These are phyloP conservation scores for Diaporthe longicolla DNA, from an alignment of 2,329 filamentous ascomycete genomes.

Conservation along the genomic window DNA sequence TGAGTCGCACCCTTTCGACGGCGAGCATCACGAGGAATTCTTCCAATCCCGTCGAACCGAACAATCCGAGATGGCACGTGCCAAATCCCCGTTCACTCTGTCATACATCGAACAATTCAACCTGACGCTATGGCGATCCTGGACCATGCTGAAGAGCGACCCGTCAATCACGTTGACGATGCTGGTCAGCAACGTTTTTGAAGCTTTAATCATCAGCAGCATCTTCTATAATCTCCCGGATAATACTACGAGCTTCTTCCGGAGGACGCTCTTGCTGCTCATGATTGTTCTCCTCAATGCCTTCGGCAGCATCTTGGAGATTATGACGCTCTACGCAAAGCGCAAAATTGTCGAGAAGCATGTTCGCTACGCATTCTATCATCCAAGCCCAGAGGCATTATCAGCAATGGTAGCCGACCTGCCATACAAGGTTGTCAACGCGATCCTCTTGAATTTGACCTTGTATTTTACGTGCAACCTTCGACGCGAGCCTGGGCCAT, in stretches of 20 bases:
- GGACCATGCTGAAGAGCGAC: conserved; percentile 81
- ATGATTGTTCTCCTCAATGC: conserved; percentile 90
- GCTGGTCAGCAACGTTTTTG: conserved; percentile 79
- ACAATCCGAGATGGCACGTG: conserved; percentile 71
- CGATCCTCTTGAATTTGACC: conserved; percentile 81
- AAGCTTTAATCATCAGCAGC: conserved; percentile 83
- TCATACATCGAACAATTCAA: conserved; percentile 81
- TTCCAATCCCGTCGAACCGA: conserved; percentile 66
- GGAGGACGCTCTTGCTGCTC: conserved; percentile 84
- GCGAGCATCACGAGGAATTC: conserved; percentile 70
- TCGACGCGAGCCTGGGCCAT: conserved; percentile 78
- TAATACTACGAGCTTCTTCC: conserved; percentile 81
- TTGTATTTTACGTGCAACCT: conserved; percentile 92
- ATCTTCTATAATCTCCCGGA: conserved; percentile 83
- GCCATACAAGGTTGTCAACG: conserved; percentile 84
- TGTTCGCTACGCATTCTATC: conserved; percentile 86
- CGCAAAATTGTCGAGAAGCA: conserved; percentile 95
- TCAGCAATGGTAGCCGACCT: conserved; percentile 89
- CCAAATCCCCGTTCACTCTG: conserved; percentile 85
- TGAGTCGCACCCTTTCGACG: conserved; percentile 64
- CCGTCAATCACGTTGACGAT: conserved; percentile 79
- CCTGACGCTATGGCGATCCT: conserved; percentile 86
- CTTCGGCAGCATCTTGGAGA: conserved; percentile 84
- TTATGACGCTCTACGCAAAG: conserved; percentile 88
- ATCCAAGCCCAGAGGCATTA: conserved; percentile 87